Base-by-base conservation (phyloP, 2,329 filamentous ascomycete genomes). In the Trichoderma arundinaceum region DNA sequence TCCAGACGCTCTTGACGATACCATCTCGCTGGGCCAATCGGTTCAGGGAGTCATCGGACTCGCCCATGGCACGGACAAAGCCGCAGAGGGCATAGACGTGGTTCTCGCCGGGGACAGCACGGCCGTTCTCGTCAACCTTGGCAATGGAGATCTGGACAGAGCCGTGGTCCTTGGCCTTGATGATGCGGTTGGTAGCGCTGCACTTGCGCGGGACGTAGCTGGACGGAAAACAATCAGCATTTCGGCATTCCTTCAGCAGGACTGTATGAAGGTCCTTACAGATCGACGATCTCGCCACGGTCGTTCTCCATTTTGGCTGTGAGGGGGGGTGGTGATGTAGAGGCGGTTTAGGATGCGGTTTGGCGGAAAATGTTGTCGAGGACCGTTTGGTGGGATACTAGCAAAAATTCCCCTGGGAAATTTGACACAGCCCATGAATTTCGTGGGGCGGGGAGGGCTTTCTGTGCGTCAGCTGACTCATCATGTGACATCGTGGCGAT, bases 91-190 rank as follows among this genome's bases (percentile, higher is more conserved):
- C 94, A 81, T 97, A 99, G 79, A 92, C 90, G 84, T 97, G 91
- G 90, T 94, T 96, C 86, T 97, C 95, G 83, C 94, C 93, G 74
- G 92, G 92, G 84, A 89, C 78, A 73, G 94, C 93, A 77, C 94
- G 92, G 81, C 95, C 95, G 86, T 94, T 96, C 90, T 99, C 95
- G 83, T 98, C 94, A 77, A 99, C 95, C 87, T 97, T 98, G 83
- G 90, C 94, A 80, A 99, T 86, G 76, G 90, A 92, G 83, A 99
- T 92, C 85, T 99, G 95, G 76, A 98, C 95, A 71, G 92, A 96
- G 77, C 92, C 94, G 88, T 99, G 95, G 86, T 99, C 95, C 87
- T 98, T 97, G 87, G 95, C 93, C 88, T 97, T 97, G 90, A 99
- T 98, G 88, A 98, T 97, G 85, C 95, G 92, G 92, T 96, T 96